Conservation (phyloP, 805 yeast species). For the Kodamaea hsintzibuensis region DNA sequence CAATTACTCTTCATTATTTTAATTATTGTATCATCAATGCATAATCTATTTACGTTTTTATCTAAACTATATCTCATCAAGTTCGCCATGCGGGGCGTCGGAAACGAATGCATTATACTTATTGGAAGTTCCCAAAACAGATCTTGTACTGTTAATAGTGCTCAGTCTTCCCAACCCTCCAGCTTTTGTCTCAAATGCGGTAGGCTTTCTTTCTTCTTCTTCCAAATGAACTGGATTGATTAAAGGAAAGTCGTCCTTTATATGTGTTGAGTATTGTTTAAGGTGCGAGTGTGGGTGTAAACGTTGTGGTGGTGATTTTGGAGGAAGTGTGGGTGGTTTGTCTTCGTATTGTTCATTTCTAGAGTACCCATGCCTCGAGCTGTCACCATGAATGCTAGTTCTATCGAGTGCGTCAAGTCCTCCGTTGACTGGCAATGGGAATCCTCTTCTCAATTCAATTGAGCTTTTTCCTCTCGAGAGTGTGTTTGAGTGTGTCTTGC, state of each 20-base stretch:
- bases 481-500: neutral
- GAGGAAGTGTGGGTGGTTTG: too few species aligned
- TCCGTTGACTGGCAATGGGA: neutral
- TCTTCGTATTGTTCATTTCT: neutral
- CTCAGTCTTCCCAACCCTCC: slow-evolving; percentile 21
- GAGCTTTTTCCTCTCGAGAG: slow-evolving; percentile 1
- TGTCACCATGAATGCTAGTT: neutral
- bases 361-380: neutral
- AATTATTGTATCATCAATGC: neutral
- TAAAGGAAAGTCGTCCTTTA: neutral
- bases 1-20: neutral
- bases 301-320: neutral
- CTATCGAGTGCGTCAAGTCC: neutral
- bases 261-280: neutral
- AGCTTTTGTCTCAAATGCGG: neutral
- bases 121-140: slow-evolving; percentile 41
- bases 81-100: slow-evolving; percentile 19
- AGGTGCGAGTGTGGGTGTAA: neutral
- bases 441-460: neutral
- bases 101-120: slow-evolving; percentile 41
- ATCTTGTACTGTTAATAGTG: slow-evolving; percentile 33
- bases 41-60: neutral
- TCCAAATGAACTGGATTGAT: too few species aligned
- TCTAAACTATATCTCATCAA: slow-evolving; percentile 3
- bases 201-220: neutral